These are phyloP conservation scores for Schrenkiella parvula DNA, from an alignment of 345 rosid genomes.

Conservation along the genomic window DNA sequence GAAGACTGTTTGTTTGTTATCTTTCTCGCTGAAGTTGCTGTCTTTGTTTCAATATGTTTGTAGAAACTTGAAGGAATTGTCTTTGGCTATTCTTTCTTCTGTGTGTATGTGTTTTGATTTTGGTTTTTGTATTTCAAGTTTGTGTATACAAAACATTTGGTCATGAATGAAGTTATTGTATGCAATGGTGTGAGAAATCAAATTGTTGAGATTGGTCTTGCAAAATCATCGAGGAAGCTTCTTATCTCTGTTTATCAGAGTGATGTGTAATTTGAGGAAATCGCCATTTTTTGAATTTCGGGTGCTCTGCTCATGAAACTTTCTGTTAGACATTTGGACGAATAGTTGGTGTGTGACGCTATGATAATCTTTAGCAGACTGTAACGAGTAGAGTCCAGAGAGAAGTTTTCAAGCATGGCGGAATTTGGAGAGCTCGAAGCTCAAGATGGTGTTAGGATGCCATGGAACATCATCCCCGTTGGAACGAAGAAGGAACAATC, in stretches of 20 bases:
- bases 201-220: not conserved
- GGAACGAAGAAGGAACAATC: slow-evolving; percentile 61
- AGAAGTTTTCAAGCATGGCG: slow-evolving; percentile 36
- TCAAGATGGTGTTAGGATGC: slow-evolving; percentile 73
- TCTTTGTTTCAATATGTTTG: not conserved
- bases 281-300: not conserved
- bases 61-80: not conserved
- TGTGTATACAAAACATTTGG: not conserved
- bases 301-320: not conserved
- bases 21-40: not conserved
- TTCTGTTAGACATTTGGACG: not conserved
- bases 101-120: slow-evolving; percentile 2
- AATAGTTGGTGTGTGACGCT: not conserved
- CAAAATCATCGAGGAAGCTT: not conserved
- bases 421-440: slow-evolving; percentile 67
- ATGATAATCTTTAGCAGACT: not conserved
- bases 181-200: not conserved
- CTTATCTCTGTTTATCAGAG: too few relatives aligned
- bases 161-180: not conserved
- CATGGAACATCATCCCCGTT: slow-evolving; percentile 83
- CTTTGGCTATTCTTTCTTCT: not conserved
- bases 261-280: not conserved
- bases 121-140: slow-evolving; percentile 1
- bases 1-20: slow-evolving; percentile 8
- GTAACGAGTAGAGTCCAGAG: not conserved